phyloP scores from a whole-genome alignment of 2,329 filamentous ascomycete genomes.

The Sarocladiaceae sp. region DNA sequence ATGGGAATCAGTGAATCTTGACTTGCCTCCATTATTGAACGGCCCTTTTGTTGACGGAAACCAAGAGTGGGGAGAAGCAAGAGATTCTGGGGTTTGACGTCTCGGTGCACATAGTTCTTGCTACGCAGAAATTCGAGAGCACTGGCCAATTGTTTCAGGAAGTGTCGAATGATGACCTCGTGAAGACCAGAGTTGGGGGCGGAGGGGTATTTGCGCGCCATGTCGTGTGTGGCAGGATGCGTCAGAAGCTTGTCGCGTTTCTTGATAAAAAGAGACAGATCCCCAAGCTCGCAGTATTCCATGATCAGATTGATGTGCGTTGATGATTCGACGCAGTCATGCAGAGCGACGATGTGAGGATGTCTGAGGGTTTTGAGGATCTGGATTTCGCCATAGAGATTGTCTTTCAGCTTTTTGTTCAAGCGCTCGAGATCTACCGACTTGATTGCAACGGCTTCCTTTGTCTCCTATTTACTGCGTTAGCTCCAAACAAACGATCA shows the following conservation, averaged over 20 bases:
- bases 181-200: slow-evolving; percentile 79
- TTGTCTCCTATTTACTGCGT: slow-evolving; percentile 56
- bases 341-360: slow-evolving; percentile 93
- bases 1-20: slow-evolving; percentile 77
- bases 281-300: slow-evolving; percentile 96
- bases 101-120: slow-evolving; percentile 87
- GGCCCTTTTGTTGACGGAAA: slow-evolving; percentile 52
- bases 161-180: slow-evolving; percentile 95
- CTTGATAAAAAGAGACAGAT: slow-evolving; percentile 94
- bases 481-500: no score
- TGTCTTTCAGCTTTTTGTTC: slow-evolving; percentile 94
- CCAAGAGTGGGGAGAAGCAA: slow-evolving; percentile 78
- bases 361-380: slow-evolving; percentile 93
- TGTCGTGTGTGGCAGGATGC: slow-evolving; percentile 78
- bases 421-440: slow-evolving; percentile 87
- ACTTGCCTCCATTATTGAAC: slow-evolving; percentile 69
- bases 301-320: slow-evolving; percentile 95
- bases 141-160: slow-evolving; percentile 90
- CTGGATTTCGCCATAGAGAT: slow-evolving; percentile 90
- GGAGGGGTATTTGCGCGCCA: slow-evolving; percentile 91
- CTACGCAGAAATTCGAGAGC: slow-evolving; percentile 84
- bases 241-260: slow-evolving; percentile 77
- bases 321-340: slow-evolving; percentile 85
- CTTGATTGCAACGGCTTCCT: slow-evolving; percentile 89
- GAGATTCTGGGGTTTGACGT: slow-evolving; percentile 96